phyloP scores from a whole-genome alignment of 257 asterid genomes.

The Pogostemon cablin region DNA sequence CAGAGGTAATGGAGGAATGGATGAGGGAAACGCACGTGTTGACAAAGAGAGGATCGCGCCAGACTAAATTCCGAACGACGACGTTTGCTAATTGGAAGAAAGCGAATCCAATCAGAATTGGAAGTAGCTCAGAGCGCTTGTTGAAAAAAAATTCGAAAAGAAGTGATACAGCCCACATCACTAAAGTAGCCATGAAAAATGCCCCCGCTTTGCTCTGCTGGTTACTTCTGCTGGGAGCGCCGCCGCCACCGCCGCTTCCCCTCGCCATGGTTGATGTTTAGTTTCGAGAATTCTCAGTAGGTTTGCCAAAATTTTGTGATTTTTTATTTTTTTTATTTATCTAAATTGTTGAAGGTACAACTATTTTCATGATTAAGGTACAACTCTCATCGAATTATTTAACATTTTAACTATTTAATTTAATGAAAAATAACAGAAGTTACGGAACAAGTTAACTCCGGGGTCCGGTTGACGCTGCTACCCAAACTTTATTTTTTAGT shows the following conservation, averaged over 20 bases:
- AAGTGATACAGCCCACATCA: conserved; percentile 82
- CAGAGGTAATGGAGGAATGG: conserved; percentile 78
- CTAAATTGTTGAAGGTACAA: background rate
- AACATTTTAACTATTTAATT: no score
- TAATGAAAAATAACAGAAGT: background rate
- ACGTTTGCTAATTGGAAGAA: conserved; percentile 77
- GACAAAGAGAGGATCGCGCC: conserved; percentile 76
- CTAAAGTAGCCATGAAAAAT: conserved; percentile 75
- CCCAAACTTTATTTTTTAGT: no score
- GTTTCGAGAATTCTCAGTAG: conserved; percentile 11
- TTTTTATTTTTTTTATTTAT: background rate
- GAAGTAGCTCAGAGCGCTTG: conserved; percentile 60
- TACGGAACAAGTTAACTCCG: no score
- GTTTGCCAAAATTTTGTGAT: no score
- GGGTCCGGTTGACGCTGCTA: no score
- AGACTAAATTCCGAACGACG: conserved; percentile 56
- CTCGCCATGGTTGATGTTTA: conserved; percentile 28
- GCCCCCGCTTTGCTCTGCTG: conserved; percentile 54
- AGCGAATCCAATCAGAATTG: conserved; percentile 60
- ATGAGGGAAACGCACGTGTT: conserved; percentile 90
- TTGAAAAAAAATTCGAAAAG: conserved; percentile 70
- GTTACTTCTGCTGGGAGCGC: conserved; percentile 29
- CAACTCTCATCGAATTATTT: background rate
- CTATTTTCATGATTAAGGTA: background rate
- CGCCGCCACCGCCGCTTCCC: conserved; percentile 37